Base-by-base conservation (phyloP, 2,329 filamentous ascomycete genomes). In the Penicillium psychrosexuale region DNA sequence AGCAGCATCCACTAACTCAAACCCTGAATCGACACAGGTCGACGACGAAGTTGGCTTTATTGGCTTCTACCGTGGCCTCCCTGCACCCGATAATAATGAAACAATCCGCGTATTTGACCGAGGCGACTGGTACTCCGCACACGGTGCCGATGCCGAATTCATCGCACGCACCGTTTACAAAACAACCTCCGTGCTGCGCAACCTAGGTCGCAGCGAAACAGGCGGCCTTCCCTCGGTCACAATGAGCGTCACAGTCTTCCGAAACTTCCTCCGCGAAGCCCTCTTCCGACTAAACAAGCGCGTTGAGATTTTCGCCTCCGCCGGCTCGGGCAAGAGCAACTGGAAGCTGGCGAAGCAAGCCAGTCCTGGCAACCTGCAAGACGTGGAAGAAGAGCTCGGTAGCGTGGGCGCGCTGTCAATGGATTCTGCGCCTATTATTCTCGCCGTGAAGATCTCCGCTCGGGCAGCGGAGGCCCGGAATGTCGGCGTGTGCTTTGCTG, bases 31-130 rank as follows among this genome's bases (percentile, higher is more conserved):
- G 42, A 44, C 34, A 22, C 36, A 92, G 89, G 90, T 97, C 71
- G 95, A 99, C 69, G 94, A 99, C 71, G 94, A 99, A 79, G 86
- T 88, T 69, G 91, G 93, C 63, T 99, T 99, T 80, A 97, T 97
- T 77, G 90, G 88, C 65, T 96, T 91, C 78, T 99, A 95, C 80
- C 93, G 93, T 66, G 88, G 86, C n/a, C 82, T 99, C 3, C 85
- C 91, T 6, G 67, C 79, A 13, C 84, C 85, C 50, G 84, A 85
- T 64, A 82, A 85, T 37, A 66, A 70, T 62, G 73, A 75, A 36
- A 92, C 90, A 0, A 82, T 99, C 51, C 87, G 94, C 51, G 88
- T 99, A 57, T 97, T 97, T 70, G 92, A 97, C 68, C 86, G 94
- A 61, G 89, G 90, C 34, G 94, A 99, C 70, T 99, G 87, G 83